Base-by-base conservation (phyloP, 805 yeast species). In the Ogataea angusta region DNA sequence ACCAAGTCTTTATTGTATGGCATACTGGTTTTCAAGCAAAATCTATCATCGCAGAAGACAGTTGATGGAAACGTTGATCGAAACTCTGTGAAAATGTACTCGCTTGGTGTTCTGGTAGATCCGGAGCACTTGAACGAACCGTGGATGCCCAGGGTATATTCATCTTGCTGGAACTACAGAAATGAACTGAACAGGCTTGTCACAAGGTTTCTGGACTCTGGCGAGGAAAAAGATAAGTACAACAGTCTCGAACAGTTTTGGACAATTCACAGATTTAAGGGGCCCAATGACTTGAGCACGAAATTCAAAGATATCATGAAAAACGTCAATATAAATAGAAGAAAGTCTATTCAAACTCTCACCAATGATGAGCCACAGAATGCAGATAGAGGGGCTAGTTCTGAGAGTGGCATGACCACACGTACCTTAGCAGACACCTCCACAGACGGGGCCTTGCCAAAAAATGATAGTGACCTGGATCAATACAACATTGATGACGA, bases 41-140 rank as follows among this genome's bases (percentile, higher is more conserved):
- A 72, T 46, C 30, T 38, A 13, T 30, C 38, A 8, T 25, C 44
- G 1, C 49, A 52, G 22, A 51, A 40, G 35, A 39, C 44, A 15
- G 10, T 46, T 8, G 46, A 41, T 10, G 57, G 49, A 2, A 21
- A 47, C 3, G 40, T 61, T 6, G 71, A 72, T 42, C 58, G 80
- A 43, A 59, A 55, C 7, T 57, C 71, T 25, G 76, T 82, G 19
- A 70, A 69, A 47, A 75, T 84, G 80, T 83, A 70, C 52, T 76
- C 89, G 2, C 55, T 84, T 8, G 90, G 89, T 0, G 60, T 82
- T 1, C 59, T 82, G 15, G 66, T 77, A 13, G 79, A 78, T 43
- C 75, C 74, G 8, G 52, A 30, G 9, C 59, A 53, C 36, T 22
- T 54, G 34, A 42, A 39, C 24, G 37, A 42, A 17, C 45, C 40